Evolutionary conservation across 352 stramenopile species (phyloP).

Genomic region (Phytophthora hybrid): DNA sequence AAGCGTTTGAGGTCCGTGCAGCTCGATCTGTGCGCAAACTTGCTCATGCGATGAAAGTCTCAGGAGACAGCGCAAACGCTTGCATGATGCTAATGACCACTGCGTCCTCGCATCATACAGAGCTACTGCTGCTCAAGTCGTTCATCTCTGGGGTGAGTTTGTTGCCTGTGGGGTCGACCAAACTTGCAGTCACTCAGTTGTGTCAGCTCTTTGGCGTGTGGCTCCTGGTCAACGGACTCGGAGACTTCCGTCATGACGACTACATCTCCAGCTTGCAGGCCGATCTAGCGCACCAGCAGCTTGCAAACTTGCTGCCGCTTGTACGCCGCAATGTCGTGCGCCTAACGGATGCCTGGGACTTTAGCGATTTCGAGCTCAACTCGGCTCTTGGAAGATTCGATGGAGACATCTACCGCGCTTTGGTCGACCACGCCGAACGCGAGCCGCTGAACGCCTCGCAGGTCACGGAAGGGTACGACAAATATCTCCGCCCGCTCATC

Average conservation of each 20-base stretch:
- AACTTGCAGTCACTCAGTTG: conserved; percentile 40
- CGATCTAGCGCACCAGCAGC: conserved; percentile 39
- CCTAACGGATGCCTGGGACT: conserved; percentile 49
- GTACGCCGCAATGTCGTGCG: conserved; percentile 53
- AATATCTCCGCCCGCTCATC: conserved; percentile 44
- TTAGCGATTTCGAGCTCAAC: conserved; percentile 69
- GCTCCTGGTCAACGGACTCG: conserved; percentile 48
- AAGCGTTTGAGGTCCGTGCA: conserved; percentile 47
- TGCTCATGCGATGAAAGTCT: conserved; percentile 45
- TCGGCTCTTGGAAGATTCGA: conserved; percentile 60
- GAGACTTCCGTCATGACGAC: conserved; percentile 60
- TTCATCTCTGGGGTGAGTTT: conserved; percentile 41
- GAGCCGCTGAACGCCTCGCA: conserved; percentile 59
- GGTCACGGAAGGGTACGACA: conserved; percentile 50
- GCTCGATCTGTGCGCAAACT: conserved; percentile 41
- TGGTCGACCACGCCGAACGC: conserved; percentile 43
- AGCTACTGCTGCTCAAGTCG: conserved; percentile 48
- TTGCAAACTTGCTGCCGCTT: conserved; percentile 39
- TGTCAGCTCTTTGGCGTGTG: conserved; percentile 49
- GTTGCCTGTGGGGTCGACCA: conserved; percentile 37
- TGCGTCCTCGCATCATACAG: conserved; percentile 50
- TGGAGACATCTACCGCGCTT: conserved; percentile 56
- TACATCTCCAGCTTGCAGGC: conserved; percentile 52
- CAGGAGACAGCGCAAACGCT: conserved; percentile 45
- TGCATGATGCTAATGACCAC: conserved; percentile 60